Evolutionary conservation across 2,329 filamentous ascomycete species (phyloP).

Genomic region (Aspergillus novofumigatus): DNA sequence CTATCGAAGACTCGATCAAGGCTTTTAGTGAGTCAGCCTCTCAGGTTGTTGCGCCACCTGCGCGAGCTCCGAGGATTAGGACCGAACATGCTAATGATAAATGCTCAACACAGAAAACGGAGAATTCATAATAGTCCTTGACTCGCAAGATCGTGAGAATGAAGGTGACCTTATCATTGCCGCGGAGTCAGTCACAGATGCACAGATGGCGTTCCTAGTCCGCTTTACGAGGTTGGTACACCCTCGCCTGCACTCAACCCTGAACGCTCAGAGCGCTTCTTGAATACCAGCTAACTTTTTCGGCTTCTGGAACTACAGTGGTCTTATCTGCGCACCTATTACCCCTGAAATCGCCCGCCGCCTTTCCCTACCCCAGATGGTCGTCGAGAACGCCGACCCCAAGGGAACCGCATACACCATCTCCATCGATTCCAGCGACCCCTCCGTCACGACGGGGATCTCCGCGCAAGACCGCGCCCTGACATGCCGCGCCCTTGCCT

Average conservation of each 20-base stretch:
- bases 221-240: constrained; percentile 64
- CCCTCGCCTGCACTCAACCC: neutral
- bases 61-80: neutral
- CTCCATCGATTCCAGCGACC: constrained; percentile 73
- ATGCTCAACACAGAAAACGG: constrained; percentile 57
- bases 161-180: constrained; percentile 98
- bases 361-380: constrained; percentile 87
- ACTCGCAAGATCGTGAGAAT: constrained; percentile 89
- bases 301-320: constrained; percentile 45
- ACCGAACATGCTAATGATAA: constrained; percentile 3
- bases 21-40: constrained; percentile 36
- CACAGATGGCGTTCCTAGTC: constrained; percentile 95
- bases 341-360: constrained; percentile 62
- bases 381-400: constrained; percentile 70
- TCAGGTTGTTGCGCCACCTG: neutral
- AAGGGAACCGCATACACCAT: constrained; percentile 92
- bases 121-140: constrained; percentile 93
- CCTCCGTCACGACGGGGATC: constrained; percentile 80
- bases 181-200: constrained; percentile 73
- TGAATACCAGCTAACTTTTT: neutral
- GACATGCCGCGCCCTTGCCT: constrained; percentile 73
- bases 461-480: constrained; percentile 80
- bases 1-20: constrained; percentile 40
- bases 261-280: neutral
- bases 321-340: constrained; percentile 86